phyloP scores from a whole-genome alignment of 2,329 filamentous ascomycete species.

The Trematosphaeria pertusa region DNA sequence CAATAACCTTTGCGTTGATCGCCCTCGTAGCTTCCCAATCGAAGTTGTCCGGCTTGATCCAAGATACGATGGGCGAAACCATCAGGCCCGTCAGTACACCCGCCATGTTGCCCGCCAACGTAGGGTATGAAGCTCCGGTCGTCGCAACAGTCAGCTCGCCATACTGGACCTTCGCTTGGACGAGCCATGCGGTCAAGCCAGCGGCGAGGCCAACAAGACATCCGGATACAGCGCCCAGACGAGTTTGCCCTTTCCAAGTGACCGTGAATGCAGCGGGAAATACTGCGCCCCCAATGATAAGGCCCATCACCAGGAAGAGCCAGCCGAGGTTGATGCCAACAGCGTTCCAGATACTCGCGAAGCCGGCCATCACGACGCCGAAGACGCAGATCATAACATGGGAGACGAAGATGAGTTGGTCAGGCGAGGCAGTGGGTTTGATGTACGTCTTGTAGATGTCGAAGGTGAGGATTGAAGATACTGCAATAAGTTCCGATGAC shows the following conservation, averaged over 20 bases:
- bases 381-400: conserved; percentile 77
- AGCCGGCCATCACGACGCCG: conserved; percentile 78
- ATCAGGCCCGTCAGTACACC: conserved; percentile 26
- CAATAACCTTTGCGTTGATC: conserved; percentile 34
- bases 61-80: conserved; percentile 32
- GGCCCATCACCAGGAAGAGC: conserved; percentile 87
- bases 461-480: conserved; percentile 86
- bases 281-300: conserved; percentile 85
- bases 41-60: conserved; percentile 36
- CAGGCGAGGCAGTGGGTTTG: conserved; percentile 76
- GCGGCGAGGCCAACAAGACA: conserved; percentile 73
- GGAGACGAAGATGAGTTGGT: conserved; percentile 77
- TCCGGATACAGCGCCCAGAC: conserved; percentile 71
- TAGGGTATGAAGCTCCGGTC: conserved; percentile 75
- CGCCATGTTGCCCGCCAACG: conserved; percentile 77
- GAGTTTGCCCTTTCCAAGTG: conserved; percentile 81
- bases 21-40: conserved; percentile 42
- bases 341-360: conserved; percentile 68
- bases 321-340: conserved; percentile 71
- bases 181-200: conserved; percentile 63
- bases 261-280: conserved; percentile 82
- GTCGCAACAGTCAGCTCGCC: conserved; percentile 41
- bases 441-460: conserved; percentile 89
- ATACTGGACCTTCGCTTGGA: conserved; percentile 43
- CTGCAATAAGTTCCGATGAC: conserved; percentile 61